These are phyloP conservation scores for Alternaria brassicae DNA, from an alignment of 2,329 filamentous ascomycete species.

Conservation along the genomic window DNA sequence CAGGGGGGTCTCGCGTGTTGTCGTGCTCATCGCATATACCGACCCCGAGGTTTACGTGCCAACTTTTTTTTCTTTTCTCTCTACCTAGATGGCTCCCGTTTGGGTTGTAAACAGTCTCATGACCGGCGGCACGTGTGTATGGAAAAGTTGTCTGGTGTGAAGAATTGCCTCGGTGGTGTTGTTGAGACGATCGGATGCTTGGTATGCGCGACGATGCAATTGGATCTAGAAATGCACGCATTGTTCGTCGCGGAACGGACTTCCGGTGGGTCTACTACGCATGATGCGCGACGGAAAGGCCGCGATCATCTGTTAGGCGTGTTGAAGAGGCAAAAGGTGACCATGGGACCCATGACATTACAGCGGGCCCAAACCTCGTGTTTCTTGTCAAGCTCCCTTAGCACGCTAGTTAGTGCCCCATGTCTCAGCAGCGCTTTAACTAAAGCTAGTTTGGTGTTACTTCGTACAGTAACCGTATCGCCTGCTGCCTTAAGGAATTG, in stretches of 20 bases:
- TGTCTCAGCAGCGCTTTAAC: conserved; percentile 19
- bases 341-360: not conserved
- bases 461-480: conserved; percentile 4
- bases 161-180: too few species aligned
- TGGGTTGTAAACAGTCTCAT: not conserved
- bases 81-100: too few species aligned
- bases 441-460: not conserved
- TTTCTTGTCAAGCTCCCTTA: conserved; percentile 11
- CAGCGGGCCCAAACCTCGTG: conserved; percentile 19
- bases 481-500: conserved; percentile 24
- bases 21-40: conserved; percentile 14
- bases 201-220: not conserved
- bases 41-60: conserved; percentile 13
- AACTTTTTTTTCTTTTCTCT: too few species aligned
- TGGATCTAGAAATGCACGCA: not conserved
- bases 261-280: not conserved
- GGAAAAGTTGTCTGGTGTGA: not conserved
- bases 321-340: conserved; percentile 14
- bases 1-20: not conserved
- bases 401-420: conserved; percentile 15
- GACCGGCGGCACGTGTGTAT: not conserved
- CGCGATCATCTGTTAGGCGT: conserved; percentile 4
- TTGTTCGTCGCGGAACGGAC: not conserved
- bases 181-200: too few species aligned
- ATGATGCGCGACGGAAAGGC: conserved; percentile 13